A percentile compares a stretch with the other conserved stretches of the same genome.
These are phyloP conservation scores for Xylogone sp. DNA, from an alignment of 2,329 filamentous ascomycete genomes.

Conservation along the genomic window DNA sequence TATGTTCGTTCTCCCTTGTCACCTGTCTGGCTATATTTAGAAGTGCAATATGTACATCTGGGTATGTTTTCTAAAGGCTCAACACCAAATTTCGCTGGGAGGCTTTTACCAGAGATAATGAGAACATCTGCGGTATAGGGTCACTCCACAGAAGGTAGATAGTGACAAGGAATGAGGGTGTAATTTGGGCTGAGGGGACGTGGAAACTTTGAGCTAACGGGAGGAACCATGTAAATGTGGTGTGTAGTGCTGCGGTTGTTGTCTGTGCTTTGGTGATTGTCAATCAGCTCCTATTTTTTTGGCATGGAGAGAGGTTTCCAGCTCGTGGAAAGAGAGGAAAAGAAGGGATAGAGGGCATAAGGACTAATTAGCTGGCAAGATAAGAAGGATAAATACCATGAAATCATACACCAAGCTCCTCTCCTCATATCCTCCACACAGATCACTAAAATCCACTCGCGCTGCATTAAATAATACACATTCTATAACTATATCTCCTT, in stretches of 20 bases:
- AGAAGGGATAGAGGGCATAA: too few relatives aligned
- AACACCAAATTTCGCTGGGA: slow-evolving; percentile 47
- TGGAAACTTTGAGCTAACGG: too few relatives aligned
- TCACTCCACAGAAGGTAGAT: slow-evolving; percentile 43
- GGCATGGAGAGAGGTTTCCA: too few relatives aligned
- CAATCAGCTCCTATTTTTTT: too few relatives aligned
- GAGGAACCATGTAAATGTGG: slow-evolving; percentile 25
- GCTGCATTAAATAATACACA: slow-evolving; percentile 51
- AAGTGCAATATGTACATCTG: slow-evolving; percentile 45
- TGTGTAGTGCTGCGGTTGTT: slow-evolving; percentile 42
- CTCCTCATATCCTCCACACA: slow-evolving; percentile 37
- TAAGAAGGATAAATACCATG: slow-evolving; percentile 31
- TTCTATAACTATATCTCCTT: too few relatives aligned
- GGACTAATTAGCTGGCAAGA: too few relatives aligned
- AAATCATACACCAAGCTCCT: slow-evolving; percentile 46
- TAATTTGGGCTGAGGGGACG: slow-evolving; percentile 11
- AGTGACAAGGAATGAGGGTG: slow-evolving; percentile 45
- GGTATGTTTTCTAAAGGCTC: slow-evolving; percentile 38
- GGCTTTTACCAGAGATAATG: slow-evolving; percentile 46
- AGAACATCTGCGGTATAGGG: slow-evolving; percentile 43
- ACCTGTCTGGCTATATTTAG: slow-evolving; percentile 42
- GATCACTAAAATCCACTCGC: slow-evolving; percentile 36
- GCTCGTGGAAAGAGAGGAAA: too few relatives aligned
- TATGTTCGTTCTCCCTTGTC: too few relatives aligned
- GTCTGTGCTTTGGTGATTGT: too few relatives aligned